These are phyloP conservation scores for Candida pseudocylindracea DNA, from an alignment of 1,139 yeast genomes.

Conservation along the genomic window DNA sequence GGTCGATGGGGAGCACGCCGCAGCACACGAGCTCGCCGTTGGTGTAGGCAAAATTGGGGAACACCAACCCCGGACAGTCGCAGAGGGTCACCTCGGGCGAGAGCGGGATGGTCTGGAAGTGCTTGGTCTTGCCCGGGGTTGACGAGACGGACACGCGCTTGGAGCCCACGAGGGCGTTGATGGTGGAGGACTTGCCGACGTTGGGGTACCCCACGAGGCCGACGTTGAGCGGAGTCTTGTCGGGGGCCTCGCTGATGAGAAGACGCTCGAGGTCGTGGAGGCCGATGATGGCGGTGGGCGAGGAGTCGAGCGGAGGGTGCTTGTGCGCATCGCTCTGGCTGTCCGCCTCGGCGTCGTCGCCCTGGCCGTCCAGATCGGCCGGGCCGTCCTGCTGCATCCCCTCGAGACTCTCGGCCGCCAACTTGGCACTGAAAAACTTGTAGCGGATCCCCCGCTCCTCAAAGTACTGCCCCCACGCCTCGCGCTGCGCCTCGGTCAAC, in stretches of 20 bases:
- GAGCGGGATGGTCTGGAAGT: slow-evolving; percentile 86
- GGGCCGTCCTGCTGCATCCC: slow-evolving; percentile 8
- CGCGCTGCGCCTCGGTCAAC: slow-evolving; percentile 53
- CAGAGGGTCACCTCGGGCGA: slow-evolving; percentile 71
- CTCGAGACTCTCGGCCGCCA: slow-evolving; percentile 35
- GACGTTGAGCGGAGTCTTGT: slow-evolving; percentile 6
- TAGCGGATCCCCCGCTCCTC: slow-evolving; percentile 43
- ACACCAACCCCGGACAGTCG: slow-evolving; percentile 98
- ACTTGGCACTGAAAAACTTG: slow-evolving; percentile 77
- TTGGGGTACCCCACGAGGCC: slow-evolving; percentile 96
- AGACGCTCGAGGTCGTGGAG: slow-evolving; percentile 72
- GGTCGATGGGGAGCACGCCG: slow-evolving; percentile 96
- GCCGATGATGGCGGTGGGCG: slow-evolving; percentile 46
- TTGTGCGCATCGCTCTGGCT: slow-evolving; percentile 4
- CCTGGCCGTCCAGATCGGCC: slow-evolving; percentile 2
- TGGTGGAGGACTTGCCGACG: slow-evolving; percentile 38
- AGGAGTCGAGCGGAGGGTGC: slow-evolving; percentile 2
- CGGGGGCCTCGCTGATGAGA: slow-evolving; percentile 62
- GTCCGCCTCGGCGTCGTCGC: slow-evolving; percentile 3
- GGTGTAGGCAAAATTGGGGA: slow-evolving; percentile 93
- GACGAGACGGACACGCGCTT: slow-evolving; percentile 94
- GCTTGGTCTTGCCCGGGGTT: slow-evolving; percentile 98
- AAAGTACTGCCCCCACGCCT: slow-evolving; percentile 76
- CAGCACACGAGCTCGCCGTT: slow-evolving; percentile 94
- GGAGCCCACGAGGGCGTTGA: slow-evolving; percentile 86